Evolutionary conservation across 1,284 basidiomycete genomes (phyloP), one percentile per base, ranked within the genome.

Genomic region (Entoloma clypeatum): DNA sequence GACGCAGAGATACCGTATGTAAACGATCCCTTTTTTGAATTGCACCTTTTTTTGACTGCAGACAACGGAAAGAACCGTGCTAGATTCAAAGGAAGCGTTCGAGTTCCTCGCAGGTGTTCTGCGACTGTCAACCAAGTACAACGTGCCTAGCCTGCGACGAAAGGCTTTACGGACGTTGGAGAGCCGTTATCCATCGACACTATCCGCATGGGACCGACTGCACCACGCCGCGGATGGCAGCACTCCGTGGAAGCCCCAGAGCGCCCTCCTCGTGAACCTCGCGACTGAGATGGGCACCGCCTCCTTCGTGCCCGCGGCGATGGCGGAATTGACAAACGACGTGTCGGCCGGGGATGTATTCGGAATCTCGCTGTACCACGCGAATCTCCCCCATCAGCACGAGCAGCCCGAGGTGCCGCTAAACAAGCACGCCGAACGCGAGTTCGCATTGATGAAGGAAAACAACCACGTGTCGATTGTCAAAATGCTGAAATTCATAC

Each of bases 311-410:
- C 52, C 52, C 5, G 36, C 48, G 0, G 52, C 52, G 17, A 51
- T 53, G 50, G 52, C 52, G 11, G 41, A 43, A 30, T 37, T 53
- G 3, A 43, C 48, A 4, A 51, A 53, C 40, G 47, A 51, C 17
- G 36, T 43, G 28, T 49, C 47, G 3, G 49, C 49, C 3, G 45
- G 50, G 11, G 49, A 53, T 19, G 50, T 51, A 2, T 53, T 53
- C 13, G 46, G 50, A 6, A 40, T 51, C 24, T 33, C 5, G 21
- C 29, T 42, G 7, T 38, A 36, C 23, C 13, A 24, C n/a, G 39
- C 17, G 17, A 18, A 19, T 1, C 27, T 23, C 7, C 16, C 27
- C 6, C 37, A 38, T 10, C 2, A 31, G 9, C 22, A 19, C 7
- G 18, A 22, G 4, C 23, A 8, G 14, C 9, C 17, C 16, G 31